Evolutionary conservation across 139 green algal species (phyloP), one percentile per base, ranked within the genome.

Genomic region (Klebsormidium nitens): DNA sequence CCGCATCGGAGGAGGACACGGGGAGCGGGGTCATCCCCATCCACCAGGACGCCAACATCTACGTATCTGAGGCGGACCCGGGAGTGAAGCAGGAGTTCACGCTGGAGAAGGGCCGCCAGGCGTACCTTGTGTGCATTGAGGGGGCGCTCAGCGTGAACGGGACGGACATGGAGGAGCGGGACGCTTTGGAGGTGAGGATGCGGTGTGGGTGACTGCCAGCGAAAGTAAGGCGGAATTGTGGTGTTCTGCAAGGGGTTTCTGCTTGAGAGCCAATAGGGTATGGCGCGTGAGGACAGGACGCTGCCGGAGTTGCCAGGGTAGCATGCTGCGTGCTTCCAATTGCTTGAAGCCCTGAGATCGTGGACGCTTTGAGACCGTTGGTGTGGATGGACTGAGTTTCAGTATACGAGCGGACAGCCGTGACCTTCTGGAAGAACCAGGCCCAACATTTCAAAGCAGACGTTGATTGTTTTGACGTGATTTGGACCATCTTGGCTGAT

Each of bases 41-140:
- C 6, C 50, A 79, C 40, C 72, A 79, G 68, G 72, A 79, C 19
- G 72, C 46, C 31, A 76, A 76, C 72, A 76, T 79, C 44, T 76
- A 64, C 39, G 72, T 76, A 0, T 61, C 72, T 32, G 72, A 79
- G 40, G 37, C 60, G 28, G 64, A 79, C 34, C 32, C 28, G 28
- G 32, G 49, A 17, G 1, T 56, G 3, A 0, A 29, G 4, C 32
- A 55, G 17, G 26, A 29, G 11, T 3, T 59, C 35, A 55, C 60
- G 50, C 58, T 79, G 64, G 29, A 70, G 48, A 69, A 1, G 31
- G 5, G n/a, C 34, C 44, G 72, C 34, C 72, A 79, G 66, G 36
- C 37, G 55, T 79, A 79, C 64, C 26, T 76, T 2, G 34, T 79
- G 32, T 79, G 72, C 72, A 71, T 76, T 5, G 72, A 79, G 64